phyloP scores from a whole-genome alignment of 1,284 basidiomycete species.

The Exsudoporus floridanus region DNA sequence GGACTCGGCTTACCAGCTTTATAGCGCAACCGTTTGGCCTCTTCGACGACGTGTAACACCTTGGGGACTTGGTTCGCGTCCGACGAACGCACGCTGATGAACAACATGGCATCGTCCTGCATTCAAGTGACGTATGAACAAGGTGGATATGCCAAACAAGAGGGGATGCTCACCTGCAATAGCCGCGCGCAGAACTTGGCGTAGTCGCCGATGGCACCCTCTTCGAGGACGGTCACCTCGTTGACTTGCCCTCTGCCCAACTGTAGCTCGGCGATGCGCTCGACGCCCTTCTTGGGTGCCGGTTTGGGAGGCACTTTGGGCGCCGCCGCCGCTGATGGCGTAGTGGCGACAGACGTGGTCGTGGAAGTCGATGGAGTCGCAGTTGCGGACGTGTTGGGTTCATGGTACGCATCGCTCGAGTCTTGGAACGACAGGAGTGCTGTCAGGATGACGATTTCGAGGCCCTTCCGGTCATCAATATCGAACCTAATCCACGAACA shows the following conservation, averaged over 20 bases:
- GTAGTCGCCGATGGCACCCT: conserved; percentile 65
- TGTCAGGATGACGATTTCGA: conserved; percentile 78
- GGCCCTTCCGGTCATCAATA: conserved; percentile 76
- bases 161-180: conserved; percentile 48
- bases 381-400: conserved; percentile 14
- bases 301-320: conserved; percentile 60
- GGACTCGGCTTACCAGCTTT: conserved; percentile 53
- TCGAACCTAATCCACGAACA: conserved; percentile 58
- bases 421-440: conserved; percentile 77
- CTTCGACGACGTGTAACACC: conserved; percentile 76
- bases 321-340: background rate
- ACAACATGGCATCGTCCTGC: conserved; percentile 77
- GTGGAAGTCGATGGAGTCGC: conserved; percentile 10
- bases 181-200: conserved; percentile 65
- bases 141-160: background rate
- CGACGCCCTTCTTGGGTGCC: conserved; percentile 59
- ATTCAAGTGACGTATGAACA: background rate
- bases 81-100: conserved; percentile 68
- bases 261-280: conserved; percentile 68
- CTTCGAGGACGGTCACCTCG: conserved; percentile 67
- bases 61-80: conserved; percentile 69
- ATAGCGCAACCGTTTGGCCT: conserved; percentile 71
- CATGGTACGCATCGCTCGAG: conserved; percentile 57
- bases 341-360: background rate
- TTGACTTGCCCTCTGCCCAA: conserved; percentile 64